A percentile compares a stretch with the other conserved stretches of the same genome.
phyloP scores from a whole-genome alignment of 192 early-diverging fungal species.

The Backusella tarrabulga region DNA sequence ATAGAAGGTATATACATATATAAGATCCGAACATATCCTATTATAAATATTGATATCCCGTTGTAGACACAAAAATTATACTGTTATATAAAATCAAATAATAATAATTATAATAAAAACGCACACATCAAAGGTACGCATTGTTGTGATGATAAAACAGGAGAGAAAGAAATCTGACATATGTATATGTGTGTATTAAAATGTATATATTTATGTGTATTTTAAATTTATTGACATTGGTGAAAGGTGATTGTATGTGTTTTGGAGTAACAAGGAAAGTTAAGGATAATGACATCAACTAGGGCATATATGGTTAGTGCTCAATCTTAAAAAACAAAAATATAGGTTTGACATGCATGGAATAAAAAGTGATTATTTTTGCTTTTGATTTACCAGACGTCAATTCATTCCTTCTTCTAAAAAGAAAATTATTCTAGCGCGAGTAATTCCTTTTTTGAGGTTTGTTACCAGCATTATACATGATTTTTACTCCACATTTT shows the following conservation, averaged over 20 bases:
- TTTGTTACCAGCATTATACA: background rate
- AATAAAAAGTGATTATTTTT: background rate
- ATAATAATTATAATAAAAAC: background rate
- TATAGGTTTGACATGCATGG: background rate
- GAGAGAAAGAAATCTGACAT: background rate
- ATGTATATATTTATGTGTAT: background rate
- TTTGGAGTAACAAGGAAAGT: background rate
- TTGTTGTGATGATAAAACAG: background rate
- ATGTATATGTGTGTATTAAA: background rate
- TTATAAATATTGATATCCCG: background rate
- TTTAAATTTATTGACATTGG: background rate
- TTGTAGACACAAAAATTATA: background rate
- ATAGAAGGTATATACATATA: background rate
- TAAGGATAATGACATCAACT: background rate
- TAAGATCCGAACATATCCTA: background rate
- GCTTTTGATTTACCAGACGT: background rate
- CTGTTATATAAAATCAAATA: background rate
- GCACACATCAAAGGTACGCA: background rate
- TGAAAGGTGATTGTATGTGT: background rate
- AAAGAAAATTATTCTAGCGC: background rate
- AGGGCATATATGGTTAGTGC: background rate
- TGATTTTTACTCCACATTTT: background rate
- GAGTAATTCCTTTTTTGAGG: background rate
- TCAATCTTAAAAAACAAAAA: background rate
- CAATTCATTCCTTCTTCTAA: background rate